These are phyloP conservation scores for Avena eriantha DNA, from an alignment of 176 grass and related monocot genomes.

Conservation along the genomic window DNA sequence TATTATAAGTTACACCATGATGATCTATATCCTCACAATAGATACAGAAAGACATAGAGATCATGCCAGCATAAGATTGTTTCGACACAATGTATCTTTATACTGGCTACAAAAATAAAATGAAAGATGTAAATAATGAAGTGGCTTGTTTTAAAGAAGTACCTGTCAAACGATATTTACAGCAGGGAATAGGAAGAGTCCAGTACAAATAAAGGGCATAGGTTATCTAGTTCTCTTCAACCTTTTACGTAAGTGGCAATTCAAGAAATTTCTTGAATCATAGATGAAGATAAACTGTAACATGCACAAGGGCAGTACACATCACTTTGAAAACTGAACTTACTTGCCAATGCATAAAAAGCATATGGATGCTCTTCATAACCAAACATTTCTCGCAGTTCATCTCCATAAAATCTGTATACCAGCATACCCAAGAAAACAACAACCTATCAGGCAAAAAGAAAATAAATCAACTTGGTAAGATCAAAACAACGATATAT, in stretches of 20 bases:
- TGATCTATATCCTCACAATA: not conserved
- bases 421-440: conserved; percentile 92
- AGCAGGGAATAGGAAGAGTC: conserved; percentile 4
- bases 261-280: conserved; percentile 21
- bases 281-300: conserved; percentile 5
- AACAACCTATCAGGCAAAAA: conserved; percentile 78
- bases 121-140: not conserved
- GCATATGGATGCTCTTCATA: conserved; percentile 96
- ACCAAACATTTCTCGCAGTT: conserved; percentile 98
- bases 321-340: conserved; percentile 48
- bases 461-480: conserved; percentile 40
- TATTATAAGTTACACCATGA: conserved; percentile 30
- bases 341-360: conserved; percentile 95
- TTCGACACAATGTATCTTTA: conserved; percentile 17
- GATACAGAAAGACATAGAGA: conserved; percentile 2
- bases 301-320: conserved; percentile 26
- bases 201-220: conserved; percentile 7
- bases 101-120: conserved; percentile 16
- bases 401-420: conserved; percentile 98
- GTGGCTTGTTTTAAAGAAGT: conserved; percentile 18
- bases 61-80: not conserved
- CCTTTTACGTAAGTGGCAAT: not conserved
- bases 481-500: conserved; percentile 34
- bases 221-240: conserved; percentile 35
- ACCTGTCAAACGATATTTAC: not conserved